Evolutionary conservation across 257 asterid genomes (phyloP), one percentile per base, ranked within the genome.

Genomic region (Marsdenia floribunda): DNA sequence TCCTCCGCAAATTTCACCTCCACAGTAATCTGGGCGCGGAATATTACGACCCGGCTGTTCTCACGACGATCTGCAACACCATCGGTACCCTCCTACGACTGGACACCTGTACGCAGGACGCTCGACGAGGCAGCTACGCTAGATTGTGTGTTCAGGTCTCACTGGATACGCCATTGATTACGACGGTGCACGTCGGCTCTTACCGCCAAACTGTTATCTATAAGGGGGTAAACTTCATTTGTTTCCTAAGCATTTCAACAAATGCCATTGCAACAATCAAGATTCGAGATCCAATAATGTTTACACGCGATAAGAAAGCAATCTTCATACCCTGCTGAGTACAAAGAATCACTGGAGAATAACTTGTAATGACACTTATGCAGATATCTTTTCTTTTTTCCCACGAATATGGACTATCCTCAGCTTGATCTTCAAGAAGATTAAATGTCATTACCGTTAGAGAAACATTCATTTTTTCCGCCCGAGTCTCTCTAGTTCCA

Each of bases 301-400:
- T 52, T 26, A 53, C 2, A 44, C 2, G 26, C 33, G 26, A 67
- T 33, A 16, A 21, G 66, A 15, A 61, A 50, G 42, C 18, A 22
- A 73, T 53, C 21, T 49, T 50, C 42, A 67, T 44, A 93, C 99
- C 99, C 84, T 92, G 97, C 79, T 95, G 99, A 3, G 98, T 95
- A 83, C 99, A 94, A 71, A 94, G 91, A 78, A 95, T 85, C 87
- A 90, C 85, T 3, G 98, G 99, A 55, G 96, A 90, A 72, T 95
- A 92, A 80, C 96, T 88, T 1, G 98, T 92, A 72, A 95, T 92
- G 75, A 95, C 98, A 68, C 92, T 87, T 11, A 85, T 85, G 70
- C 99, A 92, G 83, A 92, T 85, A 79, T 89, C 96, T 81, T 88
- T 94, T 93, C 99, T 90, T 85, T 88, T 94, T 4, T 90, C 96